Evolutionary conservation across 2,329 filamentous ascomycete species (phyloP).

Genomic region (Fusarium sp.): DNA sequence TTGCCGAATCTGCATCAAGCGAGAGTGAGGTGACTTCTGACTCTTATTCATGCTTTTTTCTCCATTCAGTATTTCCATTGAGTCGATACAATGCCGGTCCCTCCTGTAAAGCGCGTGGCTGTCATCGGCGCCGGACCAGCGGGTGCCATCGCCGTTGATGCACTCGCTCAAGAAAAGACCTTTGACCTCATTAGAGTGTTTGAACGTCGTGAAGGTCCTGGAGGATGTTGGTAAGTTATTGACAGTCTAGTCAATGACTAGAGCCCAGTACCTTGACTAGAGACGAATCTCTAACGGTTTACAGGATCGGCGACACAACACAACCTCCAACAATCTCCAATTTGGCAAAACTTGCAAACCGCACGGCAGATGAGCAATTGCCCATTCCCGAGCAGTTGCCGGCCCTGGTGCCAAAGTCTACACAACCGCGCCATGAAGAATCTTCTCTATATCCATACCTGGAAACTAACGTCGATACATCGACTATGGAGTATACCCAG

Average conservation of each 20-base stretch:
- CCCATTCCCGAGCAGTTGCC: slow-evolving; percentile 64
- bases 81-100: slow-evolving; percentile 17
- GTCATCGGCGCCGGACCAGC: slow-evolving; percentile 74
- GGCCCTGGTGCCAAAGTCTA: slow-evolving; percentile 57
- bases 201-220: slow-evolving; percentile 71
- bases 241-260: accelerated
- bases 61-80: background rate
- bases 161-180: slow-evolving; percentile 69
- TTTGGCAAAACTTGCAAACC: slow-evolving; percentile 61
- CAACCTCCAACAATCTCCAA: slow-evolving; percentile 60
- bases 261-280: background rate
- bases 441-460: slow-evolving; percentile 74
- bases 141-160: slow-evolving; percentile 73
- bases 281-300: background rate
- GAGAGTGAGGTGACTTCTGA: background rate
- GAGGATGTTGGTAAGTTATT: slow-evolving; percentile 70
- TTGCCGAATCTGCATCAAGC: background rate
- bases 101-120: slow-evolving; percentile 61
- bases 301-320: slow-evolving; percentile 60
- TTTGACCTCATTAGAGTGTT: slow-evolving; percentile 75
- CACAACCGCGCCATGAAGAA: slow-evolving; percentile 67
- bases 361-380: slow-evolving; percentile 66
- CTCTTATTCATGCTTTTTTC: background rate
- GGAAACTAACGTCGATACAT: slow-evolving; percentile 74
- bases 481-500: slow-evolving; percentile 73